Evolutionary conservation across 371 early-diverging fungal species (phyloP), one percentile per base, ranked within the genome.

Genomic region (Thermomucor indicae-seudaticae): DNA sequence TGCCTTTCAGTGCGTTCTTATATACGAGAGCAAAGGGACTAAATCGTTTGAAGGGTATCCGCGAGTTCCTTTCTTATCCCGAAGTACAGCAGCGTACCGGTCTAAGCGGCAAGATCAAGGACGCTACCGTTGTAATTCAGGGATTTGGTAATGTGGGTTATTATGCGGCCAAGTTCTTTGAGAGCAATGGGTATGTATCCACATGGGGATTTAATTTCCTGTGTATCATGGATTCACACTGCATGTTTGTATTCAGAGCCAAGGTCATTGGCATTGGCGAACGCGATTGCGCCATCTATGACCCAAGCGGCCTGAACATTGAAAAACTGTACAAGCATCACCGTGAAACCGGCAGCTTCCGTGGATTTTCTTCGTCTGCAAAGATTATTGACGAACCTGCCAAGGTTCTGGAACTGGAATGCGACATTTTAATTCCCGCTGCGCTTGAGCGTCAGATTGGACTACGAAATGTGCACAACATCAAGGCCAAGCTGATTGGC

Each of bases 91-190:
- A 84, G 68, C 70, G 73, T 58, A 86, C 86, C 14, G 86, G 87
- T 12, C 67, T 91, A 35, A 72, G 62, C 35, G 90, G 88, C 22
- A 76, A 80, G 42, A 78, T 92, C 48, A 70, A 80, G 27, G 92
- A 77, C 51, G 67, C 67, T 42, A 70, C 68, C 20, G 85, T 93
- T 30, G 70, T 90, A 47, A 78, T 93, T 49, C 93, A 93, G 73
- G 93, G 93, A 44, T 92, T 93, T 50, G 93, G 93, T 64, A 93
- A 93, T 60, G 93, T 93, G 51, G 92, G 92, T 38, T 90, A 87
- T 76, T 89, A 87, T 78, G 87, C 91, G 30, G 87, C 91, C 63
- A 89, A 89, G 68, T 93, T 93, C 79, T 92, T 92, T 58, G 80
- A 84, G 55, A 74, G 80, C 68, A 88, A 90, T 58, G 90, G 84